Percentiles rank a stretch among this genome's conserved stretches.
Evolutionary conservation across 768 basidiomycete genomes (phyloP).

Genomic region (Hortiboletus flavorubellus): DNA sequence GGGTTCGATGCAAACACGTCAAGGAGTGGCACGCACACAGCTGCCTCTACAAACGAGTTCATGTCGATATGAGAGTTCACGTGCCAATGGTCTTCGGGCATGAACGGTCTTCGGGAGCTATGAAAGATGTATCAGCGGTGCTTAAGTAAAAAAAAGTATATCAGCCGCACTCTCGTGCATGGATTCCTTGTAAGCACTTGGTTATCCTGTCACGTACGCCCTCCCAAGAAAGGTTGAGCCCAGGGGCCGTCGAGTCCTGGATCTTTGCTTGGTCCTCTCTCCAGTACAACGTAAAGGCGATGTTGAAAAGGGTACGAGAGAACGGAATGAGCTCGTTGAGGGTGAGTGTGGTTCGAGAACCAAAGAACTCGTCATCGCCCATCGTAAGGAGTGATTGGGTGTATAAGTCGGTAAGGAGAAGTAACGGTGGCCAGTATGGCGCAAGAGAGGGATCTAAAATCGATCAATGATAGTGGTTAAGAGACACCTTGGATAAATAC

Average conservation of each 20-base stretch:
- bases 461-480: conserved; percentile 2
- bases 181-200: conserved; percentile 73
- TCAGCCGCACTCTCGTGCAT: conserved; percentile 78
- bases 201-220: conserved; percentile 74
- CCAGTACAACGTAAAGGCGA: conserved; percentile 81
- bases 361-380: conserved; percentile 96
- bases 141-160: background rate
- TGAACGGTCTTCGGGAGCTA: conserved; percentile 84
- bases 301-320: conserved; percentile 75
- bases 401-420: conserved; percentile 81
- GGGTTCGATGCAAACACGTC: background rate
- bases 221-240: conserved; percentile 51
- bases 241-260: conserved; percentile 40
- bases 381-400: conserved; percentile 83
- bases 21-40: conserved; percentile 50
- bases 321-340: conserved; percentile 79
- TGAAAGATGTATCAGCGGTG: conserved; percentile 5
- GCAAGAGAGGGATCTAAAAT: conserved; percentile 43
- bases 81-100: conserved; percentile 83
- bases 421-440: conserved; percentile 59
- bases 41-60: conserved; percentile 79
- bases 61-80: conserved; percentile 59
- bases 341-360: conserved; percentile 67
- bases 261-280: conserved; percentile 41
- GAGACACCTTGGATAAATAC: conserved; percentile 29